These are phyloP conservation scores for Fusarium heterosporum DNA, from an alignment of 2,329 filamentous ascomycete genomes.

Conservation along the genomic window DNA sequence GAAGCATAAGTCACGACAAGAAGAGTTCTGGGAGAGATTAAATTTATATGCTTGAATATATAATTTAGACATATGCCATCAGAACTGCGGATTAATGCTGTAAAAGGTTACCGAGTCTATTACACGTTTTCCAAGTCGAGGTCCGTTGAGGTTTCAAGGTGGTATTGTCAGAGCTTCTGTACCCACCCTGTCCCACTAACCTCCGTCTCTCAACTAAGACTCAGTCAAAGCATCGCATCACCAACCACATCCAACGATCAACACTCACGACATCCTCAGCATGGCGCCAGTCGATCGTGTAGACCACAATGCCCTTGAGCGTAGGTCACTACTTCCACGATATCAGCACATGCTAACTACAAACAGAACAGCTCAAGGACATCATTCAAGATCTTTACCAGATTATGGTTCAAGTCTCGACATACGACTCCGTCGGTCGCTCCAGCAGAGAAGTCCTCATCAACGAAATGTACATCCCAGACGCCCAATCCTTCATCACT, in stretches of 20 bases:
- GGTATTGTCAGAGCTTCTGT: no score
- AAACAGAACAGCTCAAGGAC: constrained; percentile 68
- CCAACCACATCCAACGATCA: constrained; percentile 10
- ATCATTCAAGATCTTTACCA: constrained; percentile 73
- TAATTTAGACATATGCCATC: no score
- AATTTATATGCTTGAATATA: no score
- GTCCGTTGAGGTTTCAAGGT: no score
- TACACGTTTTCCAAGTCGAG: no score
- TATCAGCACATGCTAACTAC: constrained; percentile 19
- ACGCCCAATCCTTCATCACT: background rate
- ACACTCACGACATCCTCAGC: constrained; percentile 1
- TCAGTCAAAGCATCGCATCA: constrained; percentile 7
- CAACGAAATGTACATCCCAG: constrained; percentile 58
- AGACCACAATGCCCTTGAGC: constrained; percentile 56
- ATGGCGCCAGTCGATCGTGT: constrained; percentile 59
- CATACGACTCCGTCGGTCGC: constrained; percentile 67
- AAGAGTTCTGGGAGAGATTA: no score
- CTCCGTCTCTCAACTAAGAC: background rate
- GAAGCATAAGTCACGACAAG: no score
- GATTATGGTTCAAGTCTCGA: constrained; percentile 71
- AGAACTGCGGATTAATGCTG: no score
- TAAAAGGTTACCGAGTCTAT: no score
- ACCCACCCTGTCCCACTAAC: no score
- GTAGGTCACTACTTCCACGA: constrained; percentile 40
- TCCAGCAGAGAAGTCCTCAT: constrained; percentile 68